Conservation (phyloP, 2,329 filamentous ascomycete genomes). For the Botrytis cinerea region DNA sequence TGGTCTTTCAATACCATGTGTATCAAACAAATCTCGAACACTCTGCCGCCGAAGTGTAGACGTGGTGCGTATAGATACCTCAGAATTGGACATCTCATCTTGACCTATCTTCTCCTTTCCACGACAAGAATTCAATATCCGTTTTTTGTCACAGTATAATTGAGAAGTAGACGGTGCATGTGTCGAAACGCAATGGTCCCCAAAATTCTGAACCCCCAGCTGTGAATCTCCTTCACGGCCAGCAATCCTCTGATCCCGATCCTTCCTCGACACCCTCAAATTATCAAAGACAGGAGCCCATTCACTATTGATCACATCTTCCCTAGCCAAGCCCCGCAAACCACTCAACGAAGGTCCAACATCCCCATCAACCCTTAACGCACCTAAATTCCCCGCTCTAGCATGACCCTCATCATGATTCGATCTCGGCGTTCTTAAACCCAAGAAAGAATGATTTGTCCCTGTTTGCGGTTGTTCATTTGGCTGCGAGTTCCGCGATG, state of each 20-base stretch:
- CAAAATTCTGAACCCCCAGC: conserved; percentile 11
- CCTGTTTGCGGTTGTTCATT: conserved; percentile 37
- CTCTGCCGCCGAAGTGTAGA: conserved; percentile 46
- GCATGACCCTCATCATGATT: conserved; percentile 37
- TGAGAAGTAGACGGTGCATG: neutral
- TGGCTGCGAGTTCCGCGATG: conserved; percentile 34
- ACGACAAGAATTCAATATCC: conserved; percentile 16
- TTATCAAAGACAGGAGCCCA: conserved; percentile 15
- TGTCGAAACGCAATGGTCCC: neutral
- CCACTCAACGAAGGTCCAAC: conserved; percentile 18
- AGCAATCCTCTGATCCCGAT: neutral
- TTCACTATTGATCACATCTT: conserved; percentile 26
- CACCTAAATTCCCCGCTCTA: conserved; percentile 21
- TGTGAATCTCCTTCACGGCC: conserved; percentile 9
- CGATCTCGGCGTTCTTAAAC: conserved; percentile 33
- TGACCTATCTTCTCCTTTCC: conserved; percentile 23
- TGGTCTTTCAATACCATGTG: conserved; percentile 50
- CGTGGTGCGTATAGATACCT: conserved; percentile 37
- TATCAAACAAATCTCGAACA: conserved; percentile 51
- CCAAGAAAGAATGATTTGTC: conserved; percentile 39
- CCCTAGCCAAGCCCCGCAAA: conserved; percentile 21
- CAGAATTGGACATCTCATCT: conserved; percentile 28
- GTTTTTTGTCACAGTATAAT: neutral
- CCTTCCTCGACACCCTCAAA: neutral
- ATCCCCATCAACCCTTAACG: conserved; percentile 27